Evolutionary conservation across 306 rosid genomes (phyloP), one percentile per base, ranked within the genome.

Genomic region (Coriaria nepalensis): DNA sequence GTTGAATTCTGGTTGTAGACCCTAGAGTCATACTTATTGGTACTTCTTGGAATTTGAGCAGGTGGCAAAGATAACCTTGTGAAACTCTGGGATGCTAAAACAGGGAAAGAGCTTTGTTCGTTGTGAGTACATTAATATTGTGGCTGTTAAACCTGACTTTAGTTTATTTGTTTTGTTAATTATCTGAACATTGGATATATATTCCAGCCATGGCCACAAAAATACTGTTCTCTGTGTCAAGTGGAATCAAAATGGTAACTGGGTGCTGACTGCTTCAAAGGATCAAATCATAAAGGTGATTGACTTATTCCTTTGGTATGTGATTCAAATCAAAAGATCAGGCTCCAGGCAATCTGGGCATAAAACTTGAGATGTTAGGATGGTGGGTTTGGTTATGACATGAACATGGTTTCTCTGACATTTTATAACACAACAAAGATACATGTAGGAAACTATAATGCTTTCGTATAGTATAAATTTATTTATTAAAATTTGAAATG

Each of bases 41-140:
- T 34, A 35, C 39, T 64, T 55, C 47, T 59, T 56, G 71, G 50
- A 38, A 35, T 35, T 10, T 45, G 45, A 53, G 3, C 61, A 90
- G 97, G 97, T 64, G 97, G 97, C 58, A 90, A 90, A 73, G 97
- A 84, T 74, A 79, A 70, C 64, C 94, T 84, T 44, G 97, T 90
- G 61, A 90, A 90, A 69, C 97, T 90, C 47, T 90, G 97, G 97
- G 97, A 90, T 37, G 92, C 95, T 40, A 90, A 84, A 67, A 15
- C 87, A 5, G 95, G 97, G 55, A 80, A 70, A 62, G 97, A 90
- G 70, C 87, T 90, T 44, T 77, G 84, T 63, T 90, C 97, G 4
- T 79, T 90, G 97, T 90, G 70, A 81, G 97, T 74, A 40, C 49
- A 20, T 3, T 20, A 57, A 42, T 63, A 7, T 45, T 39, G 55